Conservation (phyloP, 2,329 filamentous ascomycete species). For the Pseudocercospora cruenta region DNA sequence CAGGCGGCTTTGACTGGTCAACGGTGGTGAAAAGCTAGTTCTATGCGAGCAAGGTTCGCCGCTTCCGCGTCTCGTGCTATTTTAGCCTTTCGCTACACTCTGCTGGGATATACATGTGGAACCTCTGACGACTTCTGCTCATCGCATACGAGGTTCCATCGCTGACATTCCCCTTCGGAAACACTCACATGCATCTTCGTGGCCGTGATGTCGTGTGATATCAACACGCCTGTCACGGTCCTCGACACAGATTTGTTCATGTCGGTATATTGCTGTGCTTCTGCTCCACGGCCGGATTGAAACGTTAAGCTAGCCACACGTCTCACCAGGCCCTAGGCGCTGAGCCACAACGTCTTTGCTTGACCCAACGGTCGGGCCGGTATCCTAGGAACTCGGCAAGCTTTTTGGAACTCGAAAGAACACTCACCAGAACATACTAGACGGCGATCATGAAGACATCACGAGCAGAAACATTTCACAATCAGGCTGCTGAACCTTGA, state of each 20-base stretch:
- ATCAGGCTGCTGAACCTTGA: not conserved
- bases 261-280: not conserved
- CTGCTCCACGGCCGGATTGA: not conserved
- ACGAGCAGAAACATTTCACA: not conserved
- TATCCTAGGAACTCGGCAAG: not conserved
- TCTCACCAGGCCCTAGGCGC: slow-evolving; percentile 1
- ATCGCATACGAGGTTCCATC: slow-evolving; percentile 1
- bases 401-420: not conserved
- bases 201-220: not conserved
- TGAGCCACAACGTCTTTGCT: slow-evolving; percentile 3
- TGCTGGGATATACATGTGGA: not conserved
- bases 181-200: not conserved
- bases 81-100: slow-evolving; percentile 5
- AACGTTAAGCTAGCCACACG: not conserved
- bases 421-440: not conserved
- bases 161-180: not conserved
- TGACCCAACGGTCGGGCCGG: not conserved
- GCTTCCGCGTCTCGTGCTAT: slow-evolving; percentile 4
- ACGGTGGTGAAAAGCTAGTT: not conserved
- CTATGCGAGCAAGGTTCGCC: not conserved
- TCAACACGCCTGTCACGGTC: not conserved
- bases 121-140: slow-evolving; percentile 1
- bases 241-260: not conserved
- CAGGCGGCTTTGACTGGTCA: not conserved
- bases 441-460: not conserved